Base-by-base conservation (phyloP, 2,329 filamentous ascomycete species). In the Gnomoniopsis sp. region DNA sequence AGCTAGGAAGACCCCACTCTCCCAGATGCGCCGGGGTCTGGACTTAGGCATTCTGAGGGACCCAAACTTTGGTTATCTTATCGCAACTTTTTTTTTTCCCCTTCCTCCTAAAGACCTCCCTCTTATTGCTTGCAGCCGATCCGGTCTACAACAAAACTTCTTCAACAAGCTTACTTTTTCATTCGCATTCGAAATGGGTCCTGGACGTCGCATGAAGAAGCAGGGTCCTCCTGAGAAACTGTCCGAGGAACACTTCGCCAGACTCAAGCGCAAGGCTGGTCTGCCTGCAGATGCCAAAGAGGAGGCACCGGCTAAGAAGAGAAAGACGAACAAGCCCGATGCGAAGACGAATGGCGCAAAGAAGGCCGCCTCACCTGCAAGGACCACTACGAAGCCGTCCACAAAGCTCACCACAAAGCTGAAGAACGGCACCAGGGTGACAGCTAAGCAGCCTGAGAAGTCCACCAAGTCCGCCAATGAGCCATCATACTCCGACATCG, bases 191-290 rank as follows among this genome's bases (percentile, higher is more conserved):
- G 86, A 72, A 70, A 96, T 96, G 93, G 93, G 91, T 79, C 85
- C 87, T 63, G 90, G 92, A 73, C 89, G 92, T 72, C 91, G 93
- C 69, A 96, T 97, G 88, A 90, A 93, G 75, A 97, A 97, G 78
- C 95, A 98, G 83, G 93, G 92, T 57, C 82, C 88, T 64, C 95
- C 95, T 55, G 85, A 89, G 69, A 82, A 89, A 64, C 83, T 97
- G 65, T 91, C 95, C 65, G 91, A 96, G 71, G 84, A 86, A 65
- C 85, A 89, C 69, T 87, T 88, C 68, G 87, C 87, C 53, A 91
- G 88, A 70, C 74, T 88, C 62, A 97, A 98, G 84, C 86, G 93
- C 72, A 98, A 98, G 80, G 86, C 86, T 61, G 86, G 84, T 62
- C 80, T 90, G 67, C 85, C 86, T 44, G 87, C 86, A 64, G 79